Base-by-base conservation (phyloP, 2,329 filamentous ascomycete genomes). In the Exophiala spinifera region DNA sequence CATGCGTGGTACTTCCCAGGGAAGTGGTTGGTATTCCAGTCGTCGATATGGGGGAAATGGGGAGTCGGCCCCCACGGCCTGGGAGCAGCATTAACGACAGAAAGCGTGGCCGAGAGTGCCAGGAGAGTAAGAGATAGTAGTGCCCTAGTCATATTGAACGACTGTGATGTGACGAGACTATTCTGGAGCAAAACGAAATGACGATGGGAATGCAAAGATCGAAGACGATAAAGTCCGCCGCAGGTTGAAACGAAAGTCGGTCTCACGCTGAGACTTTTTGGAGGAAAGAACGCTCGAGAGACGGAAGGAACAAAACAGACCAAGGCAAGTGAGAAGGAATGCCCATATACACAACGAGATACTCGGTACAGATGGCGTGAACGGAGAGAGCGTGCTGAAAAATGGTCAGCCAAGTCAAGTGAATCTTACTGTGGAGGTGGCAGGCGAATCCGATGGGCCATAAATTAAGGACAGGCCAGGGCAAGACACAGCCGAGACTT, bases 1-100 rank as follows among this genome's bases (percentile, higher is more conserved):
- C 62, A 64, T 17, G 39, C 42, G 4, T 51, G 42, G 42, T 56
- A 59, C 45, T 60, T 57, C 17, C 59, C 57, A 4, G 59, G 54
- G 34, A 37, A 42, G 6, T 53, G 45, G 34, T 51, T 11, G 15
- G 55, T 31, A 15, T 57, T 20, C 57, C 53, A 62, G 23, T 48
- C 36, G 31, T 59, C 55, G 23, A 57, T 50, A 11, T 55, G 50
- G 11, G 58, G 53, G 31, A 54, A 58, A 46, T 53, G 31, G 3
- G 49, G 50, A 14, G 39, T 46, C 15, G 46, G 37, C 13, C 44
- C 51, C 47, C 51, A 53, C 40, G 53, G 47, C 25, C 21, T 46
- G 46, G 49, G 46, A 17, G 43, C 48, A 17, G 55, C 59, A 8
- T 48, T 4, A 20, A 54, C 43, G 14, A 57, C 49, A 15, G 49